phyloP scores from a whole-genome alignment of 257 asterid genomes.

The Scutellaria minor region DNA sequence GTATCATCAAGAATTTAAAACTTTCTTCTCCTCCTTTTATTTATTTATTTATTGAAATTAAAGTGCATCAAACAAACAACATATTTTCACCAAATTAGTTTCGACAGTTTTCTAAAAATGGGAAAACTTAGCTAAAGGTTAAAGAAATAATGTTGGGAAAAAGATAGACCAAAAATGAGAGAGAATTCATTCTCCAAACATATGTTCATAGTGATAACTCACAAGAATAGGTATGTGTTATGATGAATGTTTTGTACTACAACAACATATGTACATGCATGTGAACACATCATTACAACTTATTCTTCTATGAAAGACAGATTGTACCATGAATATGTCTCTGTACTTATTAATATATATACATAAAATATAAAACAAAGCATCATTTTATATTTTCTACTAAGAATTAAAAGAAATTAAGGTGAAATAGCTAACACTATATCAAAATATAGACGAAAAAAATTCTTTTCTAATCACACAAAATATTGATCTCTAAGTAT shows the following conservation, averaged over 20 bases:
- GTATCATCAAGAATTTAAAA: too few species aligned
- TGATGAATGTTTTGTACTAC: constrained; percentile 7
- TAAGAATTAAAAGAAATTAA: too few species aligned
- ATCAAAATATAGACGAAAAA: too few species aligned
- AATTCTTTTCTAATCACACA: too few species aligned
- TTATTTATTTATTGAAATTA: background rate
- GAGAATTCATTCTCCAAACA: background rate
- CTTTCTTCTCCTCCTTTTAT: too few species aligned
- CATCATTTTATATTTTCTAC: too few species aligned
- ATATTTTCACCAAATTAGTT: background rate
- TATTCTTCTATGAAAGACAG: background rate
- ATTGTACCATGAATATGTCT: background rate
- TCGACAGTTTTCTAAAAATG: background rate
- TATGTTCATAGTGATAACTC: too few species aligned
- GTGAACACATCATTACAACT: constrained; percentile 5
- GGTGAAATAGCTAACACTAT: too few species aligned
- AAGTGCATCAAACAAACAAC: constrained; percentile 20
- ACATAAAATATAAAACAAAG: background rate
- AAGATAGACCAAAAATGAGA: constrained; percentile 11
- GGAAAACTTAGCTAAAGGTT: background rate
- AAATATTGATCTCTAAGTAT: too few species aligned
- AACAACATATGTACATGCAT: background rate
- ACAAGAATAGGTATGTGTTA: too few species aligned
- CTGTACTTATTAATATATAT: background rate
- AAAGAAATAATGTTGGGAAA: constrained; percentile 1